Base-by-base conservation (phyloP, 345 rosid species). In the Aquilaria sinensis region DNA sequence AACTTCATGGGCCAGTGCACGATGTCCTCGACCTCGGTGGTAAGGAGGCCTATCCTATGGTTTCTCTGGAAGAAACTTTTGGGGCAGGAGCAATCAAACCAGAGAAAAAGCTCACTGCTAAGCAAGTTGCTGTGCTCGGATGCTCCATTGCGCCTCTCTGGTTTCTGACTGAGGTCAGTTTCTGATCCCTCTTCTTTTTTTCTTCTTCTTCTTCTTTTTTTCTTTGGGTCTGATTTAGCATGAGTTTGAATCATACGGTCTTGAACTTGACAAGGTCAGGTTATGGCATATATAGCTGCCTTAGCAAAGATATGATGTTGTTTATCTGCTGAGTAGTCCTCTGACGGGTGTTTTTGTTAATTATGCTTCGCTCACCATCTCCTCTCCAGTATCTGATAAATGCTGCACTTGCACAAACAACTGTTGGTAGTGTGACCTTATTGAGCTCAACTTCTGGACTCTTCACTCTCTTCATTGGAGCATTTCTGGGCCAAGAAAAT, bases 401-500 rank as follows among this genome's bases (percentile, higher is more conserved):
- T 60, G 78, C 82, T n/a, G 82, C 84, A 43, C 78, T 82, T 0
- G 81, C 78, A 3, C 51, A 73, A 64, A 79, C 82, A 1, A 78
- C 74, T 41, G 84, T 79, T 33, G 80, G 82, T 13, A 73, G 67
- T 53, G 66, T 76, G 51, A 79, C 84, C 10, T 50, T 74, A 10
- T 58, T 82, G 59, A 58, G 70, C n/a, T 77, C 86, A 47, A 79
- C 80, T 47, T 77, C 86, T 13, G 76, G 80, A 51, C 77, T 77
- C 32, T 82, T 79, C 67, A 82, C 84, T 64, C 81, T 79, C n/a
- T 56, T 79, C 49, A 74, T 82, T 31, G 81, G 84, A 6, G 82
- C 72, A 32, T 13, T 73, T 46, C 53, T 79, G 9, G 82, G 84
- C n/a, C 76, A 79, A 67, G 87, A 77, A 31, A 51, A 74, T 5